These are phyloP conservation scores for Dictyostelium citrinum DNA, from an alignment of 78 protist genomes.

Conservation along the genomic window DNA sequence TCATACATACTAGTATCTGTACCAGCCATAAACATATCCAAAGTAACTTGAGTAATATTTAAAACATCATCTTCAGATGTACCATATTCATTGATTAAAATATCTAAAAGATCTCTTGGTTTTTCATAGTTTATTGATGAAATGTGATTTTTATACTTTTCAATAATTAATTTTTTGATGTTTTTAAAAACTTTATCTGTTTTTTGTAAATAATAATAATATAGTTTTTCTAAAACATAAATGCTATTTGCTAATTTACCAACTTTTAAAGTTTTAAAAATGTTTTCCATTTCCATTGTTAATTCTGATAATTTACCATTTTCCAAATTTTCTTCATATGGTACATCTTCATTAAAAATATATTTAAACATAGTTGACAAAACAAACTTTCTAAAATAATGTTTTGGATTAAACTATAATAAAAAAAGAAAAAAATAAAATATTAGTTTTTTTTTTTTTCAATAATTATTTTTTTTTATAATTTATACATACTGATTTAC, in stretches of 20 bases:
- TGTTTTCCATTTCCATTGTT: neutral
- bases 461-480: neutral
- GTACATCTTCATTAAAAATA: neutral
- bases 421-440: neutral
- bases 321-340: neutral
- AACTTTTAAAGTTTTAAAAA: neutral
- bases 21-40: slow-evolving; percentile 6
- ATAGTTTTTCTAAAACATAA: neutral
- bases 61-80: neutral
- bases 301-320: neutral
- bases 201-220: neutral
- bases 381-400: neutral
- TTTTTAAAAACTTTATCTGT: neutral
- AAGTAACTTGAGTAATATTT: neutral
- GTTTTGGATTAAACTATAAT: neutral
- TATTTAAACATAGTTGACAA: slow-evolving; percentile 9
- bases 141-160: neutral
- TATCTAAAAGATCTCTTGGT: slow-evolving; percentile 19
- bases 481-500: neutral
- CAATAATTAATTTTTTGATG: neutral
- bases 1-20: neutral
- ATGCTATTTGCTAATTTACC: neutral
- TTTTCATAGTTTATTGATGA: neutral
- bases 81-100: neutral
- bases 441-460: neutral